Percentiles rank a stretch among this genome's conserved stretches.
Evolutionary conservation across 1,139 yeast genomes (phyloP).

Genomic region (Saccharomyces hybrid): DNA sequence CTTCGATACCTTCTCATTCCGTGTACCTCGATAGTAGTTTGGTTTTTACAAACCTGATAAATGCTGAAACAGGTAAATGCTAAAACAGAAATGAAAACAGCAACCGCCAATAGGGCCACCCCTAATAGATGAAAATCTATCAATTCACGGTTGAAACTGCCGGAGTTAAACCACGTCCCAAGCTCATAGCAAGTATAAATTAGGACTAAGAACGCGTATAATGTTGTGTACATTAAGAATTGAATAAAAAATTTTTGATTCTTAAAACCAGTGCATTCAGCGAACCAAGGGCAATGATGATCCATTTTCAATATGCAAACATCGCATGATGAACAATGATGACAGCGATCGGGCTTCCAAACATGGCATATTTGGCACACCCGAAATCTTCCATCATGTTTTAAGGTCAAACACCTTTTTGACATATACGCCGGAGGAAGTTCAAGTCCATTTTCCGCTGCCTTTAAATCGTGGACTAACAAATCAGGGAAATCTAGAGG

Average conservation of each 20-base stretch:
- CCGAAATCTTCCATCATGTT: conserved; percentile 41
- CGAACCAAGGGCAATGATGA: conserved; percentile 97
- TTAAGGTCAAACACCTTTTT: conserved; percentile 35
- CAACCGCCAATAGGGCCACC: conserved; percentile 50
- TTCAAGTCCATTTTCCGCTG: conserved; percentile 28
- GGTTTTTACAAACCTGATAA: conserved; percentile 53
- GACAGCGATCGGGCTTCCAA: conserved; percentile 94
- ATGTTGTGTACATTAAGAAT: conserved; percentile 52
- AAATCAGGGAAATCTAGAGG: conserved; percentile 47
- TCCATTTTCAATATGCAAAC: conserved; percentile 72
- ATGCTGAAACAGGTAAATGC: conserved; percentile 54
- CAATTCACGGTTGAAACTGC: conserved; percentile 35
- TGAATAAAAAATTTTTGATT: conserved; percentile 80
- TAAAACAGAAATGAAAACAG: conserved; percentile 56
- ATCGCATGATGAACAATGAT: conserved; percentile 74
- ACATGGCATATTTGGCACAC: conserved; percentile 66
- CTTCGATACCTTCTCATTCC: conserved; percentile 50
- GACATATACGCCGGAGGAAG: conserved; percentile 37
- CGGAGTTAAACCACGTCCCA: conserved; percentile 44
- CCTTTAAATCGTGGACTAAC: conserved; percentile 23
- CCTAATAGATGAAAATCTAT: conserved; percentile 57
- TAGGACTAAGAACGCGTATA: conserved; percentile 42
- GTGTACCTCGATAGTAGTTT: conserved; percentile 78
- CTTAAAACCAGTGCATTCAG: conserved; percentile 74
- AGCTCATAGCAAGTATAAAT: conserved; percentile 38